A percentile compares a stretch with the other conserved stretches of the same genome.
phyloP scores from a whole-genome alignment of 2,329 filamentous ascomycete genomes.

The Colletotrichum sp. region DNA sequence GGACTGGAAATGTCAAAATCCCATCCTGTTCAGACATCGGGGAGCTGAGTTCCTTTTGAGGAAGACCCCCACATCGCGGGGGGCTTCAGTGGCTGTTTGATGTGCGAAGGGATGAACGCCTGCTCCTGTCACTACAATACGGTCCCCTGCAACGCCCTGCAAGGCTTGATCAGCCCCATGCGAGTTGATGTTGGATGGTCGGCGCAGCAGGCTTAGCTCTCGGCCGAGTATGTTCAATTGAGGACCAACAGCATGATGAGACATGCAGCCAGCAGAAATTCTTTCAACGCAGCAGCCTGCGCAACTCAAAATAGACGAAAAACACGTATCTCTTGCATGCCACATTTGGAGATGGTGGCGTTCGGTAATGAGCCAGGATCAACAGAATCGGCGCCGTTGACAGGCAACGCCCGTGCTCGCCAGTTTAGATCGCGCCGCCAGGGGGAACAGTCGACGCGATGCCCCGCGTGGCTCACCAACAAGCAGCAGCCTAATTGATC shows the following conservation, averaged over 20 bases:
- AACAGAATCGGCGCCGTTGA: not conserved
- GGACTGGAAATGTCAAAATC: not conserved
- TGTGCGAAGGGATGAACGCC: not conserved
- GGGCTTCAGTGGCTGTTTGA: not conserved
- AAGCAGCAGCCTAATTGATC: not conserved
- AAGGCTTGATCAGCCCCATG: not conserved
- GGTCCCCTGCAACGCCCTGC: not conserved
- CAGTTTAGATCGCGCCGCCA: not conserved
- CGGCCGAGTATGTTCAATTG: not conserved
- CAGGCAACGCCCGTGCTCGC: not conserved
- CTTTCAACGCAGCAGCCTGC: not conserved
- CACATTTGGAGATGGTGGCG: not conserved
- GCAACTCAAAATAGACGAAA: not conserved
- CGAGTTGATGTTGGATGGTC: not conserved
- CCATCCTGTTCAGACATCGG: not conserved
- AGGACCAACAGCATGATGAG: not conserved
- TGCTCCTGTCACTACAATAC: not conserved
- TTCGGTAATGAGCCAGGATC: not conserved
- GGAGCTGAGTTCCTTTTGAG: not conserved
- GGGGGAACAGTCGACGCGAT: accelerated
- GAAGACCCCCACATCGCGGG: not conserved
- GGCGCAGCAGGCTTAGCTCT: not conserved
- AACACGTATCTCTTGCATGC: too few species aligned
- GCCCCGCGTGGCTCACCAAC: not conserved
- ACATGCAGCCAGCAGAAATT: not conserved